Evolutionary conservation across 495 filamentous ascomycete species (phyloP).

Genomic region (Letharia lupina): DNA sequence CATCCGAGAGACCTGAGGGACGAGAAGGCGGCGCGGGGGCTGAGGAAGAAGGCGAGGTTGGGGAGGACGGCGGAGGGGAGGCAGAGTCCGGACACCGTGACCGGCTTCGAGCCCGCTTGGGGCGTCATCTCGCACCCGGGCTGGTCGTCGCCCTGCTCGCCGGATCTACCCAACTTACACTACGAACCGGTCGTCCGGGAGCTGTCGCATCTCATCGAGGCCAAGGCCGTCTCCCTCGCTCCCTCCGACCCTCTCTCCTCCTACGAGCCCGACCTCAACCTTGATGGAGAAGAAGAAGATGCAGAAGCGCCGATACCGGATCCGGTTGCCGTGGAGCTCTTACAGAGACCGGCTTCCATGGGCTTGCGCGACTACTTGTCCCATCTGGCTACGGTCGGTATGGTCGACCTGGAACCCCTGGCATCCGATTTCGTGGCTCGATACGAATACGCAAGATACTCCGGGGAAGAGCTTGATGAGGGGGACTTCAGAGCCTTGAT

Average conservation of each 20-base stretch:
- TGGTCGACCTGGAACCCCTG: constrained; percentile 50
- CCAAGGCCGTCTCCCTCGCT: constrained; percentile 77
- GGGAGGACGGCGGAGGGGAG: neutral
- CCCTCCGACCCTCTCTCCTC: constrained; percentile 47
- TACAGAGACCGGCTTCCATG: constrained; percentile 65
- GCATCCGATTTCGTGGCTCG: constrained; percentile 56
- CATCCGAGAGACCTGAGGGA: constrained; percentile 49
- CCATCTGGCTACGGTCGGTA: constrained; percentile 56
- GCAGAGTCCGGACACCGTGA: constrained; percentile 9
- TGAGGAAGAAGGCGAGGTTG: constrained; percentile 4
- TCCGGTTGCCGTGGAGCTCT: constrained; percentile 55
- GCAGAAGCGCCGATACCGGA: constrained; percentile 38
- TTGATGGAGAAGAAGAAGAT: constrained; percentile 23
- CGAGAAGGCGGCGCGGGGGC: constrained; percentile 23
- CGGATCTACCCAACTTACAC: constrained; percentile 68
- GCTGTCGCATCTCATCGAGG: constrained; percentile 86
- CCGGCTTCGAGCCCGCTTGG: constrained; percentile 47
- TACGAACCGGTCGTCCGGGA: constrained; percentile 77
- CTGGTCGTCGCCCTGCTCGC: constrained; percentile 72
- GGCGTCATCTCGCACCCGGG: constrained; percentile 75
- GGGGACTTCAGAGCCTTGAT: constrained; percentile 71
- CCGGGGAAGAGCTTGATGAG: constrained; percentile 50
- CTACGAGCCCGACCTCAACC: constrained; percentile 29
- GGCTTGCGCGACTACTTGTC: constrained; percentile 72
- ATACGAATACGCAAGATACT: constrained; percentile 84